Percentiles rank a stretch among this genome's conserved stretches.
These are phyloP conservation scores for Omphalotus guepiniiformis DNA, from an alignment of 768 basidiomycete species.

Conservation along the genomic window DNA sequence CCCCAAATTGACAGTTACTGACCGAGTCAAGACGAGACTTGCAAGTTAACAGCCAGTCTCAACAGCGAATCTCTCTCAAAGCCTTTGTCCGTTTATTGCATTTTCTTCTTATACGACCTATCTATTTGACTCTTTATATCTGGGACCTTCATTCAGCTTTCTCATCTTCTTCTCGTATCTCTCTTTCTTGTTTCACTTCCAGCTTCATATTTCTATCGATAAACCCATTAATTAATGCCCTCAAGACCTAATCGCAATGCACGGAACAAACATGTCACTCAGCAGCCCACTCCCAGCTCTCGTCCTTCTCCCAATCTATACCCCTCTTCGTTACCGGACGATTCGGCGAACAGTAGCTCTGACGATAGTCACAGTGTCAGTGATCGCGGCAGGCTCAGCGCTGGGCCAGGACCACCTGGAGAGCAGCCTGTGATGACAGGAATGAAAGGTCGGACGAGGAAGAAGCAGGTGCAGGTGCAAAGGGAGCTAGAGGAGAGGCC, in stretches of 20 bases:
- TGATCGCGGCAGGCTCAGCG: neutral
- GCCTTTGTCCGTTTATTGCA: too few species aligned
- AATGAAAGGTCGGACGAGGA: neutral
- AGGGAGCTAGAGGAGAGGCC: neutral
- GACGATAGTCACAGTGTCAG: slow-evolving; percentile 4
- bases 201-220: slow-evolving; percentile 1
- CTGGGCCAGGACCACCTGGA: neutral
- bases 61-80: too few species aligned
- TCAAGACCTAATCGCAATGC: slow-evolving; percentile 12
- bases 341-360: slow-evolving; percentile 6
- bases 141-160: neutral
- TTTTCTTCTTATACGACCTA: too few species aligned
- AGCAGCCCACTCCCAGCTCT: slow-evolving; percentile 9
- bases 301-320: slow-evolving; percentile 2
- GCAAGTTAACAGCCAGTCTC: too few species aligned
- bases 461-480: neutral
- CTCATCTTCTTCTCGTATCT: neutral
- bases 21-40: too few species aligned
- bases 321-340: slow-evolving; percentile 8
- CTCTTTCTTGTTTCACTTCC: too few species aligned
- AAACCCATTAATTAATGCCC: slow-evolving; percentile 12
- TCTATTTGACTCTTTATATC: too few species aligned
- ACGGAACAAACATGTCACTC: slow-evolving; percentile 10
- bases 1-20: too few species aligned
- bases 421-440: neutral